Evolutionary conservation across 768 basidiomycete species (phyloP).

Genomic region (Tylopilus sp.): DNA sequence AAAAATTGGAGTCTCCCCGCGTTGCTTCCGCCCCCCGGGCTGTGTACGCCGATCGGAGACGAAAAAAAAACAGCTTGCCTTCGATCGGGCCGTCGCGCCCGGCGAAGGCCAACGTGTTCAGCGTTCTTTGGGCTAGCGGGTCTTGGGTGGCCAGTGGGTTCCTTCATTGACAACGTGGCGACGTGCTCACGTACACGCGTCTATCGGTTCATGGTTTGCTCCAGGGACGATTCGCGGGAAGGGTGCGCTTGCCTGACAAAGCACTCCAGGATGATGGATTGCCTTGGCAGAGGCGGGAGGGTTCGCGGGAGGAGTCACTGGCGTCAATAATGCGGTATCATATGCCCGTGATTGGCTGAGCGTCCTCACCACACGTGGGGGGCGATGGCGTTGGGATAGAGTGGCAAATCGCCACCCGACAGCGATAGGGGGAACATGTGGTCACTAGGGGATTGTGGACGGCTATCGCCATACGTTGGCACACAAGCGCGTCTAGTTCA

Average conservation of each 20-base stretch:
- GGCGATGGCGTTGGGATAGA: too few species aligned
- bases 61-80: too few species aligned
- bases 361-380: background rate
- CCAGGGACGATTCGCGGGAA: background rate
- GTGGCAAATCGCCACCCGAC: too few species aligned
- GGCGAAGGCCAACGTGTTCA: background rate
- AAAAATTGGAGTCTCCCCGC: background rate
- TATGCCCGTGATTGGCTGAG: background rate
- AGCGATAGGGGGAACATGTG: too few species aligned
- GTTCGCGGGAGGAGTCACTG: background rate
- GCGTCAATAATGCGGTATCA: background rate
- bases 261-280: background rate
- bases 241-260: background rate
- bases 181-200: background rate
- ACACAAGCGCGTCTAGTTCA: background rate
- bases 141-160: background rate
- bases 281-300: background rate
- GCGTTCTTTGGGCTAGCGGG: too few species aligned
- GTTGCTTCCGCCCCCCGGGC: background rate
- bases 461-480: background rate
- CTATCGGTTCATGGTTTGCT: background rate
- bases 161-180: background rate
- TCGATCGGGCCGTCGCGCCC: too few species aligned
- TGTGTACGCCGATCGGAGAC: background rate
- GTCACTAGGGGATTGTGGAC: background rate